A percentile compares a stretch with the other conserved stretches of the same genome.
Conservation (phyloP, 169 alveolate species). For the Toxoplasma gondii region DNA sequence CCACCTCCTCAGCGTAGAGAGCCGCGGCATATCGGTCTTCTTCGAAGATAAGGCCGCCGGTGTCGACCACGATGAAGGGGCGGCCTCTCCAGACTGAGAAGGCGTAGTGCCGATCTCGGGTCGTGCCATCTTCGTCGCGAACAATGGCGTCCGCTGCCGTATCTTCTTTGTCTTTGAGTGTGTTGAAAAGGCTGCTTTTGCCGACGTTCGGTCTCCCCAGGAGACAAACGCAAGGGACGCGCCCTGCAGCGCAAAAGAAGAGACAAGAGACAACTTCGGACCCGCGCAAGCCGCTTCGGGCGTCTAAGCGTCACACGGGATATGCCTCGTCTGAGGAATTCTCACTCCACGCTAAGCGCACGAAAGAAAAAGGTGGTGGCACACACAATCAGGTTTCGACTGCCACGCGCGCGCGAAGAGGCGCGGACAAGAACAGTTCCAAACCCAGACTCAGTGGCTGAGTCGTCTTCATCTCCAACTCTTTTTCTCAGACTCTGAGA, state of each 20-base stretch:
- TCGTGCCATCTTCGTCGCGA: conserved; percentile 36
- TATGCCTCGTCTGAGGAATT: no score
- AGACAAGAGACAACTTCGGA: background rate
- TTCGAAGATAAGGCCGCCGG: conserved; percentile 50
- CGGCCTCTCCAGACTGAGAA: background rate
- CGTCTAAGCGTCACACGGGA: background rate
- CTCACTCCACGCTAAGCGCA: no score
- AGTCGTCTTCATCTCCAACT: no score
- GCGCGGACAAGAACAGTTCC: no score
- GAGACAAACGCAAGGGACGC: conserved; percentile 20
- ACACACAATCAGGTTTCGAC: no score
- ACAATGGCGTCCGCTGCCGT: background rate
- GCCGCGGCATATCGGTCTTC: conserved; percentile 20
- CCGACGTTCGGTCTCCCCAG: conserved; percentile 63
- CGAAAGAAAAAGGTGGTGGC: no score
- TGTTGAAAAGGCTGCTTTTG: conserved; percentile 50
- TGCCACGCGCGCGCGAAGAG: no score
- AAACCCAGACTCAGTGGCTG: no score
- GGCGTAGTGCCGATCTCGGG: conserved; percentile 44
- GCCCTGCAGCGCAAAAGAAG: background rate
- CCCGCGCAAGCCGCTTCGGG: background rate
- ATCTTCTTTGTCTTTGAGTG: background rate
- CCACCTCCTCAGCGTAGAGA: conserved; percentile 54
- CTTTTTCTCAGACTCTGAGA: no score
- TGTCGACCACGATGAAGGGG: conserved; percentile 26